Conservation (phyloP, 495 filamentous ascomycete genomes). For the Aspergillus taichungensis region DNA sequence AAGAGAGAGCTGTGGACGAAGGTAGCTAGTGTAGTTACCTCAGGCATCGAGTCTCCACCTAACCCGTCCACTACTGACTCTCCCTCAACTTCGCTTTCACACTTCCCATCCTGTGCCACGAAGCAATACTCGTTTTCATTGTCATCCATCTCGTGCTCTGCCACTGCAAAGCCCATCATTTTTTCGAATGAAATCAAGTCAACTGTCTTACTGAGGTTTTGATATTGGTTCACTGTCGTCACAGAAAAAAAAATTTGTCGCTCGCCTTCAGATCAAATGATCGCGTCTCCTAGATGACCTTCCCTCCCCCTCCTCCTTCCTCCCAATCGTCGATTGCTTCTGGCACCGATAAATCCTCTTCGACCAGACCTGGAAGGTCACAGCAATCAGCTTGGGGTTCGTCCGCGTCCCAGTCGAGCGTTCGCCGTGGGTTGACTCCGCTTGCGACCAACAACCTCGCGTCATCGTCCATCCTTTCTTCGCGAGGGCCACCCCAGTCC, state of each 20-base stretch:
- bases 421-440: constrained; percentile 54
- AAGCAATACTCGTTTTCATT: constrained; percentile 19
- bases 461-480: constrained; percentile 32
- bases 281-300: constrained; percentile 57
- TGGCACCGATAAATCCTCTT: constrained; percentile 47
- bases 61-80: constrained; percentile 8
- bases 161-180: constrained; percentile 7
- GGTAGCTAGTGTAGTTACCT: constrained; percentile 8
- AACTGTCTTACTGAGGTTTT: background rate
- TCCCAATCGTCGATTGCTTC: constrained; percentile 55
- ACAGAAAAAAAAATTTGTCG: constrained; percentile 36
- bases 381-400: constrained; percentile 56
- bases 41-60: constrained; percentile 12
- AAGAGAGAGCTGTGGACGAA: background rate
- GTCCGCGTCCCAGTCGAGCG: constrained; percentile 46
- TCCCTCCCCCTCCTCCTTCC: constrained; percentile 52
- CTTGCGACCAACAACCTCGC: constrained; percentile 49
- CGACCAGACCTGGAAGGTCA: constrained; percentile 44
- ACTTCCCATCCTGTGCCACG: constrained; percentile 22
- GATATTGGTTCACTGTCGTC: constrained; percentile 15
- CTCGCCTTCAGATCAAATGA: constrained; percentile 46
- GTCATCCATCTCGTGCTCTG: constrained; percentile 9
- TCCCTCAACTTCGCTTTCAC: constrained; percentile 14
- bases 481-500: constrained; percentile 30
- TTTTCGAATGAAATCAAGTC: background rate